Conservation (phyloP, 441 rosid species). For the Gossypium schwendimanii region DNA sequence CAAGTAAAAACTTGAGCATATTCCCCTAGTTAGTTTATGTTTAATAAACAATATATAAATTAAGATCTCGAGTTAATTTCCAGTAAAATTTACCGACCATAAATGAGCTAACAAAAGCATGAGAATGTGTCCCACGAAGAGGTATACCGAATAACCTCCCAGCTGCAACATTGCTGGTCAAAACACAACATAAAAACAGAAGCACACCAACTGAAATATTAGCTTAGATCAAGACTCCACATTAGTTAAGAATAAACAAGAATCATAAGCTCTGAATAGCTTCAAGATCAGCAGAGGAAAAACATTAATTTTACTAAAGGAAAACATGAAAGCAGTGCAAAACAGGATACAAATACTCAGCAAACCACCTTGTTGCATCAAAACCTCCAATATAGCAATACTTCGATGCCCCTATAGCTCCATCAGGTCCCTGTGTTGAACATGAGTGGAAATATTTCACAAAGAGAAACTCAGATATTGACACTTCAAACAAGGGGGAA, state of each 20-base stretch:
- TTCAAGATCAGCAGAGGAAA: neutral
- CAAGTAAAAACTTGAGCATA: neutral
- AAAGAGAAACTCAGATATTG: conserved; percentile 9
- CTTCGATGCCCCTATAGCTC: conserved; percentile 88
- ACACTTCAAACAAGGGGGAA: conserved; percentile 10
- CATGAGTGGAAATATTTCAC: conserved; percentile 11
- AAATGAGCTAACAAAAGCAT: conserved; percentile 94
- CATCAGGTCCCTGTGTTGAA: conserved; percentile 86
- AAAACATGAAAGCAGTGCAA: neutral
- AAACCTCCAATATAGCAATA: conserved; percentile 96
- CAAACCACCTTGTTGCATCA: conserved; percentile 91
- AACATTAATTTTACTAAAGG: neutral
- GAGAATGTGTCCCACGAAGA: conserved; percentile 90
- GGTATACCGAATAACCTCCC: conserved; percentile 84
- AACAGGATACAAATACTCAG: neutral
- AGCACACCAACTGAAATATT: conserved; percentile 10
- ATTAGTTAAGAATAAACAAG: neutral
- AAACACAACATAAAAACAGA: conserved; percentile 9
- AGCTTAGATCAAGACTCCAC: neutral
- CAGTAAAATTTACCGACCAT: conserved; percentile 43
- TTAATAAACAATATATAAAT: conserved; percentile 21
- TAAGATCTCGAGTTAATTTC: neutral
- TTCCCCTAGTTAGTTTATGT: neutral
- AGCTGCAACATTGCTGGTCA: conserved; percentile 87
- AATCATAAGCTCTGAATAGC: neutral